phyloP scores from a whole-genome alignment of 176 grass and related monocot genomes.

The Luzula sylvatica region DNA sequence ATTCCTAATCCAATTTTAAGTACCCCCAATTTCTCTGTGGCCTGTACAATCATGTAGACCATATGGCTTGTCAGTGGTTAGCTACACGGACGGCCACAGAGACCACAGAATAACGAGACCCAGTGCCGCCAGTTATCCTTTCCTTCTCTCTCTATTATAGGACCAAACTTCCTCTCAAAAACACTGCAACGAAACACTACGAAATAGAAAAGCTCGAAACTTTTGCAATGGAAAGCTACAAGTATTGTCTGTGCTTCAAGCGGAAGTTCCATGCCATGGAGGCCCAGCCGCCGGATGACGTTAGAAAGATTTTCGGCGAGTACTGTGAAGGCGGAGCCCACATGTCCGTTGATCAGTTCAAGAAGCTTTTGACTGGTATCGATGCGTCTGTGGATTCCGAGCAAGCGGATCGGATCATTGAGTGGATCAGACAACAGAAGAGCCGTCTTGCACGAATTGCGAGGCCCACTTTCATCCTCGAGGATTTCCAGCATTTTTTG shows the following conservation, averaged over 20 bases:
- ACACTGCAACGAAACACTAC: conserved; percentile 9
- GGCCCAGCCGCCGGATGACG: conserved; percentile 50
- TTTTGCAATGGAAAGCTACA: conserved; percentile 35
- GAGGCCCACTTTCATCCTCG: conserved; percentile 39
- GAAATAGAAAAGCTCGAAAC: not conserved
- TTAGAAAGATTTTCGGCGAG: conserved; percentile 37
- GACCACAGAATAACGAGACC: not conserved
- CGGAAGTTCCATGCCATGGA: conserved; percentile 49
- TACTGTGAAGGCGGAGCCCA: conserved; percentile 39
- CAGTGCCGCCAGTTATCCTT: conserved; percentile 1
- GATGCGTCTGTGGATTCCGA: conserved; percentile 23
- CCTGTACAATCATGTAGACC: no score
- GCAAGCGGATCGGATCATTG: conserved; percentile 36
- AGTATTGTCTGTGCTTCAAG: conserved; percentile 82
- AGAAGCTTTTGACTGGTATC: conserved; percentile 39
- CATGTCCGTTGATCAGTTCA: conserved; percentile 55
- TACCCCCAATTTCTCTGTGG: no score
- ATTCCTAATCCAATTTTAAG: no score
- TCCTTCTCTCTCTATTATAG: not conserved
- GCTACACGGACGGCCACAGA: no score
- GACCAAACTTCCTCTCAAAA: conserved; percentile 15
- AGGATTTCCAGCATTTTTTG: conserved; percentile 68
- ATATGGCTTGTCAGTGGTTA: no score
- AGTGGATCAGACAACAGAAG: conserved; percentile 43
- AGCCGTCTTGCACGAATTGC: conserved; percentile 35